Base-by-base conservation (phyloP, 495 filamentous ascomycete genomes). In the Aspergillus funiculosus region DNA sequence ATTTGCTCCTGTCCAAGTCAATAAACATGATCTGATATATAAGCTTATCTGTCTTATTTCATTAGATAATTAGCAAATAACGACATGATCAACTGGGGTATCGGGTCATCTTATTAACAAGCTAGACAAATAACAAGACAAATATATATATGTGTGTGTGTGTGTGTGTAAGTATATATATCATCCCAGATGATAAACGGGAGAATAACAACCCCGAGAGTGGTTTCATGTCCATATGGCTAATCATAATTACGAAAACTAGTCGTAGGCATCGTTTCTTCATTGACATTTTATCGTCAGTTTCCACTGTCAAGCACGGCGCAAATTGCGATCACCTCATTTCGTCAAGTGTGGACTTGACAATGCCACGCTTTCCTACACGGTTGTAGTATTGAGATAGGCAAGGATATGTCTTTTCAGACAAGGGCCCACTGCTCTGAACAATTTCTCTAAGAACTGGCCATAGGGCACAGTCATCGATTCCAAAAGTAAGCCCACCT, bases 381-480 rank as follows among this genome's bases (percentile, higher is more conserved):
- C 68, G 66, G 0, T 58, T 52, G 50, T 81, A 77, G 50, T 83
- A 83, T 25, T 59, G 64, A n/a, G 52, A 49, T n/a, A 83, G 41
- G n/a, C 64, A 68, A 15, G 63, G 62, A 35, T 73, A 73, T 4
- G 41, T 53, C 14, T 50, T 50, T 54, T 51, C 50, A 27, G 55
- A 51, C 45, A 67, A 43, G 30, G 50, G 39, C 39, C 56, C 60
- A 32, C 38, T 61, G 9, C 50, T 47, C 5, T 57, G 54, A 6
- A 78, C 63, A 7, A 86, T 73, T 21, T 81, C 74, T 38, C 81
- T 60, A 29, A 91, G 62, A 7, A 86, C 72, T 0, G 86, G 85
- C 82, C 82, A 89, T 7, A 87, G 65, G 0, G 79, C 77, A 54
- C 78, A 87, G 58, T 91, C 86, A 7, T 80, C 83, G 11, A 86